Base-by-base conservation (phyloP, 139 green algal species). In the Chlorella sp. region DNA sequence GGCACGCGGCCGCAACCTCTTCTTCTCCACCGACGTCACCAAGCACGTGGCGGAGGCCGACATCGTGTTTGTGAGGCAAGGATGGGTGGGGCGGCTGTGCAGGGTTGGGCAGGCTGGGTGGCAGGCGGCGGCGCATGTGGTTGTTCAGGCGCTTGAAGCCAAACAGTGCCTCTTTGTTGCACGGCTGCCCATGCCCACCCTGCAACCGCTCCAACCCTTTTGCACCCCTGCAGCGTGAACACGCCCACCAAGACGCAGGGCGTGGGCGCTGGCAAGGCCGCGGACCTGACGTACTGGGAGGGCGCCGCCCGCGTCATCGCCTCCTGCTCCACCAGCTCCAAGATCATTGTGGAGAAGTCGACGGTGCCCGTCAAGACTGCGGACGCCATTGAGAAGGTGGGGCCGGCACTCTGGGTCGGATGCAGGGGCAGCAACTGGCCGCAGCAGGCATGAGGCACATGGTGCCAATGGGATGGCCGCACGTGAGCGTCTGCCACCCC, bases 301-400 rank as follows among this genome's bases (percentile, higher is more conserved):
- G 93, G 94, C 21, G 98, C 98, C 4, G 98, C 98, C 12, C 93
- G 97, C 57, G 93, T 97, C 57, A 99, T 99, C 81, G 97, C 97
- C 16, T 89, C 86, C 12, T 91, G 93, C 4, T 98, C 95, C 63
- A 98, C 88, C 44, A 91, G 84, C 65, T 93, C 84, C 89, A 99
- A 99, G 91, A 98, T 99, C 84, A 95, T 99, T 26, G 98, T 99
- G 68, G 98, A 99, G 93, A 99, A 99, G 93, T 98, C 95, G 17
- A 99, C 98, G 11, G 98, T 99, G 63, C 98, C 98, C 25, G 98
- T 99, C 26, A 99, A 99, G 89, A 99, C 98, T 0, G 98, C 98
- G 13, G 97, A 99, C 87, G 98, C 98, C 23, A 99, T 99, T 74
- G 94, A 93, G 78, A 98, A 98, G 95, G 96, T 95, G 56, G 7